phyloP scores from a whole-genome alignment of 257 asterid genomes.

The Fraxinus cuspidata region DNA sequence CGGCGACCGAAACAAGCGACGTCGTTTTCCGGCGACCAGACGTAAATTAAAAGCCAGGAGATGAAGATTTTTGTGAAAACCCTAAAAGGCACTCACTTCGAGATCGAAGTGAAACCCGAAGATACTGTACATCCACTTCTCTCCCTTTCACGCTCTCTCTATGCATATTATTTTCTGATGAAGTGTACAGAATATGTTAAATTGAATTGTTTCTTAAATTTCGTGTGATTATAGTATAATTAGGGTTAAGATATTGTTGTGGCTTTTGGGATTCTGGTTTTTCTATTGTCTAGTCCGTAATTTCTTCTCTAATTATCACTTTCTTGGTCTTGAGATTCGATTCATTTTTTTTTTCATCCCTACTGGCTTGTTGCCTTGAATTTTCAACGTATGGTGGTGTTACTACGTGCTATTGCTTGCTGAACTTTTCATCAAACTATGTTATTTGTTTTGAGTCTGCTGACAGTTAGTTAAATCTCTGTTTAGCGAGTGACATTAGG shows the following conservation, averaged over 20 bases:
- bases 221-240: constrained; percentile 25
- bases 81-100: constrained; percentile 77
- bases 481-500: background rate
- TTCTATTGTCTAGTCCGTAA: constrained; percentile 5
- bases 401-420: background rate
- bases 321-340: constrained; percentile 6
- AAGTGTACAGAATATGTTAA: constrained; percentile 1
- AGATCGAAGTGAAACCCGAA: constrained; percentile 77
- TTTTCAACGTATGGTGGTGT: background rate
- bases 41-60: constrained; percentile 20
- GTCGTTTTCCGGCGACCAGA: constrained; percentile 19
- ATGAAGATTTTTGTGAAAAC: constrained; percentile 88
- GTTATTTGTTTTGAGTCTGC: background rate
- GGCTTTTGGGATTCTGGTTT: background rate
- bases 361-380: constrained; percentile 4
- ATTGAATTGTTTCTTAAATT: constrained; percentile 14
- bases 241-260: constrained; percentile 42
- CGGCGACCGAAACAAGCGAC: constrained; percentile 41
- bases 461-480: background rate
- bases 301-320: constrained; percentile 1
- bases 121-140: constrained; percentile 50
- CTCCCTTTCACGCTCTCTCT: constrained; percentile 13
- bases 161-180: background rate
- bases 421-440: background rate
- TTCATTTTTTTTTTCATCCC: background rate